Evolutionary conservation across 768 basidiomycete species (phyloP).

Genomic region (Leucogyrophana mollusca): DNA sequence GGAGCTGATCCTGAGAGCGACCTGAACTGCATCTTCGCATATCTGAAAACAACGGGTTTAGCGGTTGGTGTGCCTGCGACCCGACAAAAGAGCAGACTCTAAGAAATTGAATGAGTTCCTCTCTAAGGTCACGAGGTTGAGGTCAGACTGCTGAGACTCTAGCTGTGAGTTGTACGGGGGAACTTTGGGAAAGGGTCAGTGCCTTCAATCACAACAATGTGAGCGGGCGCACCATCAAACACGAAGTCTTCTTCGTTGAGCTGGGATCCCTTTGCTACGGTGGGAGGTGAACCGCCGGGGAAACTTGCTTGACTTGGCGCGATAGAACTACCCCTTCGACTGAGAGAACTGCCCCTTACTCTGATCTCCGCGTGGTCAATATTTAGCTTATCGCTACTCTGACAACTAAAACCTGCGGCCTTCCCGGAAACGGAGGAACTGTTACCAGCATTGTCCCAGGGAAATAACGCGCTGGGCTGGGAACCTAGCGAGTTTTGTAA

Average conservation of each 20-base stretch:
- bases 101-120: constrained; percentile 79
- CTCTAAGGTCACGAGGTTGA: constrained; percentile 61
- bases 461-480: constrained; percentile 71
- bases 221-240: constrained; percentile 53
- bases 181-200: constrained; percentile 21
- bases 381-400: constrained; percentile 44
- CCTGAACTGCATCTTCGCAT: constrained; percentile 72
- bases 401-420: constrained; percentile 27
- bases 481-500: constrained; percentile 43
- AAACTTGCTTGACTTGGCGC: constrained; percentile 45
- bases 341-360: constrained; percentile 53
- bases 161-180: constrained; percentile 24
- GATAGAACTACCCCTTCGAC: constrained; percentile 59
- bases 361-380: constrained; percentile 53
- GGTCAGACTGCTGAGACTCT: constrained; percentile 56
- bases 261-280: constrained; percentile 39
- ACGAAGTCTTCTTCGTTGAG: constrained; percentile 58
- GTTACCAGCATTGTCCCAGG: constrained; percentile 79
- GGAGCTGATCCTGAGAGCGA: constrained; percentile 48
- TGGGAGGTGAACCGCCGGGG: constrained; percentile 50
- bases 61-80: background rate
- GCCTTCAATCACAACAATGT: constrained; percentile 1
- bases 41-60: constrained; percentile 46
- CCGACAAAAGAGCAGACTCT: constrained; percentile 43
- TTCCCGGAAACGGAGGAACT: constrained; percentile 53